Evolutionary conservation across 164 flowering plant species (phyloP).

Genomic region (Dillenia turbinata): DNA sequence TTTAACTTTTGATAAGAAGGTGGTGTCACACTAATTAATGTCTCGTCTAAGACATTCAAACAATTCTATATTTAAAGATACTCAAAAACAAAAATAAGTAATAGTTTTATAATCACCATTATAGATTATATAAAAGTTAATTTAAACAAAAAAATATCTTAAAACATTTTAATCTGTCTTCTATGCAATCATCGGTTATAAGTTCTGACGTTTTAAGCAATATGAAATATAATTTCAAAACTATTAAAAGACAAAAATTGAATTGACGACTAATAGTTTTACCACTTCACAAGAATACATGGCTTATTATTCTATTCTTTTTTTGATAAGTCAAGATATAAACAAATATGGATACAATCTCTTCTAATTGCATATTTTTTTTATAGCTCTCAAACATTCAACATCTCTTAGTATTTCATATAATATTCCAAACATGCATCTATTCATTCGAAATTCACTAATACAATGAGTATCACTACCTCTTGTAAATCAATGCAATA

Average conservation of each 20-base stretch:
- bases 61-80: not conserved
- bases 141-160: not conserved
- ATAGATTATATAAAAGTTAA: not conserved
- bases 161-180: not conserved
- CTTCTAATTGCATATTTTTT: not conserved
- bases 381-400: not conserved
- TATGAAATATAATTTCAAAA: not conserved
- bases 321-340: not conserved
- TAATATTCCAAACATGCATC: not conserved
- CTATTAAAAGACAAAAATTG: not conserved
- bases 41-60: not conserved
- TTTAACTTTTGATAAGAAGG: not conserved
- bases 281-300: not conserved
- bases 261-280: not conserved
- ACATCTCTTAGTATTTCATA: not conserved
- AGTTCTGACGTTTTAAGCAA: not conserved
- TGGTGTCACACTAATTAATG: not conserved
- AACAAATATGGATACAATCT: not conserved
- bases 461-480: not conserved
- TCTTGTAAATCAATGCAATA: not conserved
- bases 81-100: not conserved
- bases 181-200: not conserved
- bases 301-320: not conserved
- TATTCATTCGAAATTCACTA: constrained; percentile 1
- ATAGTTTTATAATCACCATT: not conserved